Evolutionary conservation across 192 early-diverging fungal species (phyloP).

Genomic region (Allomyces macrogynus): DNA sequence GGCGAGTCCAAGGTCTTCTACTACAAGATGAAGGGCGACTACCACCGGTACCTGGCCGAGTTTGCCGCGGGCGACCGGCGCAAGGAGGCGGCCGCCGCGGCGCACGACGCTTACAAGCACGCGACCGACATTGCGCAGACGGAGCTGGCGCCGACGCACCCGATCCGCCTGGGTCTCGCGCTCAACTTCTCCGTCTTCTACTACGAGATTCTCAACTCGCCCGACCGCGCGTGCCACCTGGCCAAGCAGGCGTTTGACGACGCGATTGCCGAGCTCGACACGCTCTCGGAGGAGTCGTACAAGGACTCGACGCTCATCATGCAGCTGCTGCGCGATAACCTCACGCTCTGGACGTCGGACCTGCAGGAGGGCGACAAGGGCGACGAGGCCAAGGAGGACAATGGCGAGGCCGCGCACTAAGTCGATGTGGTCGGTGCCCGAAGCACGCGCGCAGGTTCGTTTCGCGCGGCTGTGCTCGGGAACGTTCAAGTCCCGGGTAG

Average conservation of each 20-base stretch:
- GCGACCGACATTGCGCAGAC: slow-evolving; percentile 69
- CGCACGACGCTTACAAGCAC: slow-evolving; percentile 85
- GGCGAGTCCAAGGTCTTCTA: slow-evolving; percentile 99
- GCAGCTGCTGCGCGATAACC: slow-evolving; percentile 97
- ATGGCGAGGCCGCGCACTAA: neutral
- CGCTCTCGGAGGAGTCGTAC: slow-evolving; percentile 95
- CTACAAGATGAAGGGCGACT: slow-evolving; percentile 99
- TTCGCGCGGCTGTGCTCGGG: too few relatives aligned
- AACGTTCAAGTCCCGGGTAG: too few relatives aligned
- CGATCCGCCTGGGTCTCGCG: slow-evolving; percentile 89
- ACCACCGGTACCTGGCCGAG: slow-evolving; percentile 97
- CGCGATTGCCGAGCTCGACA: slow-evolving; percentile 97
- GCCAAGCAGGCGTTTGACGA: slow-evolving; percentile 96
- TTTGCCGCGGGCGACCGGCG: slow-evolving; percentile 75
- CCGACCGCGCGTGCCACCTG: slow-evolving; percentile 74
- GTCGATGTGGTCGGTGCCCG: too few relatives aligned
- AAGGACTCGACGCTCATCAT: slow-evolving; percentile 99
- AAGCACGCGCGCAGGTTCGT: too few relatives aligned
- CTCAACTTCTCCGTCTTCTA: slow-evolving; percentile 98
- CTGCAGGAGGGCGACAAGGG: slow-evolving; percentile 55
- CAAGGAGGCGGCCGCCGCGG: slow-evolving; percentile 56
- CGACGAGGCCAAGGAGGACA: neutral
- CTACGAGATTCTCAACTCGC: slow-evolving; percentile 92
- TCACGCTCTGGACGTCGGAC: slow-evolving; percentile 98
- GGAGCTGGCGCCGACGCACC: slow-evolving; percentile 77